Percentiles rank a stretch among this genome's conserved stretches.
Evolutionary conservation across 1,139 yeast genomes (phyloP).

Genomic region (Sugiyamaella paludigena): DNA sequence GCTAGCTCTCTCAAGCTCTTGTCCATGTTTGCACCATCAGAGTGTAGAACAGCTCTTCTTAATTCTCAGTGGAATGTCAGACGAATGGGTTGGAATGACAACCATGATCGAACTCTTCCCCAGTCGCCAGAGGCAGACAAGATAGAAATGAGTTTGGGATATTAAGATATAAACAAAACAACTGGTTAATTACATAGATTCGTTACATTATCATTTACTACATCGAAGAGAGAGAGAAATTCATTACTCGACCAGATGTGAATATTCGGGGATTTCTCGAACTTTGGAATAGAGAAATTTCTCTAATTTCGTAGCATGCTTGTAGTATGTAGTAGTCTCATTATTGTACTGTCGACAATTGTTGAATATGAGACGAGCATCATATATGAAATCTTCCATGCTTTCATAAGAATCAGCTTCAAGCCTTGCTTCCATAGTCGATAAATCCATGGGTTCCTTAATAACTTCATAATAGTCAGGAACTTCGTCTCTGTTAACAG

Average conservation of each 20-base stretch:
- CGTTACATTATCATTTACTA: too few relatives aligned
- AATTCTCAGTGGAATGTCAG: too few relatives aligned
- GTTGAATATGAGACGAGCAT: constrained; percentile 78
- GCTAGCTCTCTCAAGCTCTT: too few relatives aligned
- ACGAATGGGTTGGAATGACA: too few relatives aligned
- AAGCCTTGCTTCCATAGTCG: constrained; percentile 90
- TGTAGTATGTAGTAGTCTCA: constrained; percentile 32
- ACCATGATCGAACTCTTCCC: too few relatives aligned
- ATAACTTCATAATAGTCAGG: constrained; percentile 95
- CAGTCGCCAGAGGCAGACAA: too few relatives aligned
- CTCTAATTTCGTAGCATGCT: constrained; percentile 86
- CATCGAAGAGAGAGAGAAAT: too few relatives aligned
- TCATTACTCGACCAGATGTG: constrained; percentile 46
- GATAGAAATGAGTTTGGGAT: too few relatives aligned
- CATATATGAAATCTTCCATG: constrained; percentile 89
- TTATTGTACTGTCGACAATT: constrained; percentile 55
- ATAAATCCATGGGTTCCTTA: constrained; percentile 97
- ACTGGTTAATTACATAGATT: too few relatives aligned
- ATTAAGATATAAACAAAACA: too few relatives aligned
- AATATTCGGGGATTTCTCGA: constrained; percentile 77
- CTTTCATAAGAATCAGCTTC: constrained; percentile 90
- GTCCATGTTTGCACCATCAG: too few relatives aligned
- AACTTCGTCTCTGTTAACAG: constrained; percentile 91
- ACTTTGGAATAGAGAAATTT: constrained; percentile 79
- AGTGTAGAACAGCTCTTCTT: too few relatives aligned